phyloP scores from a whole-genome alignment of 1,139 yeast genomes.

The Geotrichum siamense region DNA sequence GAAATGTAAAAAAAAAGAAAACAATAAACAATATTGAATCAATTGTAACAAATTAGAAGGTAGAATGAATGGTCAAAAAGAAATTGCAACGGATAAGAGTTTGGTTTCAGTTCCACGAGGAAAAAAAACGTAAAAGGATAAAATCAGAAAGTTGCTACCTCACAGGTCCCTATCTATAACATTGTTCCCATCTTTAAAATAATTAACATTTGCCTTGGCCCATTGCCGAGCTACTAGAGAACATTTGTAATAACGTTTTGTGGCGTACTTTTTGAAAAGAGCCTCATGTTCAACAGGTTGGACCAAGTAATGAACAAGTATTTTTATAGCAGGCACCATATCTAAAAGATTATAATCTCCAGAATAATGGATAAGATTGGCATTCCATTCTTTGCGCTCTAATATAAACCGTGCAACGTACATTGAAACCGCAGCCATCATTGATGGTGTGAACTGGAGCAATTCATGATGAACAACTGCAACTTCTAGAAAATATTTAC shows the following conservation, averaged over 20 bases:
- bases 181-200: not conserved
- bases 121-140: no score
- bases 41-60: no score
- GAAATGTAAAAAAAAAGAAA: no score
- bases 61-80: no score
- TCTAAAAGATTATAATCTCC: constrained; percentile 83
- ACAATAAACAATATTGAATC: no score
- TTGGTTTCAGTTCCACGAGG: no score
- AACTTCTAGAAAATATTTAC: constrained; percentile 80
- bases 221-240: constrained; percentile 82
- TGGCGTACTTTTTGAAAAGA: constrained; percentile 88
- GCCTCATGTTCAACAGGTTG: constrained; percentile 89
- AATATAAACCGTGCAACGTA: constrained; percentile 74
- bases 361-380: constrained; percentile 77
- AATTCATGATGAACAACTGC: constrained; percentile 75
- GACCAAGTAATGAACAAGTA: constrained; percentile 70
- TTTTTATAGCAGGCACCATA: constrained; percentile 61
- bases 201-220: constrained; percentile 64
- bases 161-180: no score
- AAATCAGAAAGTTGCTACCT: no score
- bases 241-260: constrained; percentile 86
- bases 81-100: no score
- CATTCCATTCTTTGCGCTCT: constrained; percentile 53
- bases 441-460: constrained; percentile 45
- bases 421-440: constrained; percentile 52